Conservation (phyloP, 2,329 filamentous ascomycete species). For the Blastomyces parvus region DNA sequence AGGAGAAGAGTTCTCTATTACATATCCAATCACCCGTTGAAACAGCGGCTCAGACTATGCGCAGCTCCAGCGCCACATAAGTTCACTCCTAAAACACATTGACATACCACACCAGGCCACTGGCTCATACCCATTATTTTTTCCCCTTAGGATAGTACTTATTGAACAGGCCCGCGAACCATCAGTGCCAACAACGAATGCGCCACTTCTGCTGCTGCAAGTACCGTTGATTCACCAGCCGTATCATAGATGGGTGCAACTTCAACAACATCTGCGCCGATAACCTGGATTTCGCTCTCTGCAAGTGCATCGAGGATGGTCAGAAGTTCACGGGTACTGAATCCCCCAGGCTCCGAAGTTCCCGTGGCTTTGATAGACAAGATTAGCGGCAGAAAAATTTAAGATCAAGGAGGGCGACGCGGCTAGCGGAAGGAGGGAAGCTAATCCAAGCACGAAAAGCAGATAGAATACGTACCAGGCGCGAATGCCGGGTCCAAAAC, state of each 20-base stretch:
- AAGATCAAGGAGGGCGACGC: not conserved
- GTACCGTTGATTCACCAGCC: constrained; percentile 65
- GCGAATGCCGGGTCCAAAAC: constrained; percentile 62
- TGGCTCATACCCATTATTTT: not conserved
- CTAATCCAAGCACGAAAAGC: not conserved
- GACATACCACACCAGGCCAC: not conserved
- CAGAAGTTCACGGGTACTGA: constrained; percentile 82
- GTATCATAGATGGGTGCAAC: constrained; percentile 79
- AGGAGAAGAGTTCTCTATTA: no score
- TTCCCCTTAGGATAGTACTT: not conserved
- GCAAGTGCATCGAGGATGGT: constrained; percentile 70
- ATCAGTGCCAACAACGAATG: constrained; percentile 69
- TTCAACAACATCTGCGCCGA: constrained; percentile 85
- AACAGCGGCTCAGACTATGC: no score
- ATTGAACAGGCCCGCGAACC: constrained; percentile 33
- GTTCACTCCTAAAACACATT: no score
- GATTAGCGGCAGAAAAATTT: not conserved
- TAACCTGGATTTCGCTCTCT: constrained; percentile 54
- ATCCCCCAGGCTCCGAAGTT: constrained; percentile 81
- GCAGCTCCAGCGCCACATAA: no score
- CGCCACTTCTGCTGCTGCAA: constrained; percentile 73
- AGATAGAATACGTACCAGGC: constrained; percentile 42
- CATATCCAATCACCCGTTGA: no score
- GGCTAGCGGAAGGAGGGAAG: not conserved
- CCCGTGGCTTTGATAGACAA: constrained; percentile 46